Conservation (phyloP, 345 rosid genomes). For the Salix koriyanagi region DNA sequence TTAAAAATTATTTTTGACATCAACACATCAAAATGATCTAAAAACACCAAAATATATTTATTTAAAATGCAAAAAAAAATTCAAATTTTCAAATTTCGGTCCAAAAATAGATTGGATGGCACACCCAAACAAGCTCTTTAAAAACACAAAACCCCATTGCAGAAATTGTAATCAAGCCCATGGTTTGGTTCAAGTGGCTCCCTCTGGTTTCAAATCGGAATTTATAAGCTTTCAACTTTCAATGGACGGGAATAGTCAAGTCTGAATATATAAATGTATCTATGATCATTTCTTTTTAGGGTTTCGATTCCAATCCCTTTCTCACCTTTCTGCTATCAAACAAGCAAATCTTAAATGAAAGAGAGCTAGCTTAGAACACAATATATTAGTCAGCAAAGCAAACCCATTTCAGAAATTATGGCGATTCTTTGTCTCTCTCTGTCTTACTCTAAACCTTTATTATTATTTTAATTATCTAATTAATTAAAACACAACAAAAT, state of each 20-base stretch:
- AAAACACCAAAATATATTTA: too few relatives aligned
- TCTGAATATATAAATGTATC: neutral
- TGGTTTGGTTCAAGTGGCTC: neutral
- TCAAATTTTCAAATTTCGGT: too few relatives aligned
- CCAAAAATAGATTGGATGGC: too few relatives aligned
- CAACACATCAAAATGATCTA: too few relatives aligned
- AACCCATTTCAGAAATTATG: constrained; percentile 30
- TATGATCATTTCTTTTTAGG: constrained; percentile 8
- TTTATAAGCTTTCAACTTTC: constrained; percentile 10
- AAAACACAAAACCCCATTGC: constrained; percentile 1
- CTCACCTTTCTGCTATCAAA: constrained; percentile 9
- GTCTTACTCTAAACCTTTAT: neutral
- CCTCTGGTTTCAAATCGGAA: neutral
- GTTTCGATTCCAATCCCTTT: constrained; percentile 31
- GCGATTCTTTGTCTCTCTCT: constrained; percentile 9
- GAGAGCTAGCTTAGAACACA: neutral
- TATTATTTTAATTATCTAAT: neutral
- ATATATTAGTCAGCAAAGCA: constrained; percentile 20
- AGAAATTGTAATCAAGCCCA: neutral
- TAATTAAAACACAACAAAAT: neutral
- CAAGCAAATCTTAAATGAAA: neutral
- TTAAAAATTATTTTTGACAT: too few relatives aligned
- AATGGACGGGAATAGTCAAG: constrained; percentile 31
- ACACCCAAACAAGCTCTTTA: too few relatives aligned
- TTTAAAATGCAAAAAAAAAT: too few relatives aligned